Evolutionary conservation across 2,329 filamentous ascomycete species (phyloP).

Genomic region (Penicillium oxalicum): DNA sequence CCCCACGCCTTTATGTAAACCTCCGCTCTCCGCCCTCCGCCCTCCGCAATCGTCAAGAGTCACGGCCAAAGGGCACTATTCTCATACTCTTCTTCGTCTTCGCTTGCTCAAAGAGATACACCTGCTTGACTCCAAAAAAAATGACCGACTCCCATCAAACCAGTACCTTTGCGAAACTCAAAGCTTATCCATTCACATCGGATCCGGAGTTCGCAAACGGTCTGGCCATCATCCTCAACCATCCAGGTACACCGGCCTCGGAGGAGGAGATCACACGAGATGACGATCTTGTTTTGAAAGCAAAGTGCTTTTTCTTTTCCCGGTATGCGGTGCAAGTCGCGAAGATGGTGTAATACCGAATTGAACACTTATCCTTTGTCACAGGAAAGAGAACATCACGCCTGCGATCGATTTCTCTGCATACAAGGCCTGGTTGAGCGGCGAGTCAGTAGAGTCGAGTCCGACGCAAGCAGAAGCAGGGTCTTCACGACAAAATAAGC

Average conservation of each 20-base stretch:
- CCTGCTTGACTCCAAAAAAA: too few species aligned
- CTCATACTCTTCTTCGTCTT: background rate
- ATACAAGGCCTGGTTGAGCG: conserved; percentile 60
- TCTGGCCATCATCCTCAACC: conserved; percentile 43
- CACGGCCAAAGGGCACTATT: too few species aligned
- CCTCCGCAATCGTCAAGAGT: background rate
- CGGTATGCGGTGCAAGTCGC: conserved; percentile 26
- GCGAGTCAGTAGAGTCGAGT: background rate
- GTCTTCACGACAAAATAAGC: background rate
- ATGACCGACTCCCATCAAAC: conserved; percentile 8
- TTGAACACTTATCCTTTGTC: background rate
- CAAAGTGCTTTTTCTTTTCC: conserved; percentile 46
- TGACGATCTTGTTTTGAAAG: conserved; percentile 41
- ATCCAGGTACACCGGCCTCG: conserved; percentile 34
- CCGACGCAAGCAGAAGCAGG: background rate
- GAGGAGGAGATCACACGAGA: conserved; percentile 34
- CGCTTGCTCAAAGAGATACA: background rate
- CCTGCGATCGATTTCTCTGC: conserved; percentile 56
- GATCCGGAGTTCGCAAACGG: conserved; percentile 44
- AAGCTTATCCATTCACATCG: conserved; percentile 35
- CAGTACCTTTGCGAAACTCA: conserved; percentile 29
- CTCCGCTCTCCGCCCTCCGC: background rate
- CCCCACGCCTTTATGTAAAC: conserved; percentile 8
- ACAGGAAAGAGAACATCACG: conserved; percentile 34
- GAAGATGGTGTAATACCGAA: background rate